phyloP scores from a whole-genome alignment of 2,329 filamentous ascomycete genomes.

The Tolypocladium tropicale region DNA sequence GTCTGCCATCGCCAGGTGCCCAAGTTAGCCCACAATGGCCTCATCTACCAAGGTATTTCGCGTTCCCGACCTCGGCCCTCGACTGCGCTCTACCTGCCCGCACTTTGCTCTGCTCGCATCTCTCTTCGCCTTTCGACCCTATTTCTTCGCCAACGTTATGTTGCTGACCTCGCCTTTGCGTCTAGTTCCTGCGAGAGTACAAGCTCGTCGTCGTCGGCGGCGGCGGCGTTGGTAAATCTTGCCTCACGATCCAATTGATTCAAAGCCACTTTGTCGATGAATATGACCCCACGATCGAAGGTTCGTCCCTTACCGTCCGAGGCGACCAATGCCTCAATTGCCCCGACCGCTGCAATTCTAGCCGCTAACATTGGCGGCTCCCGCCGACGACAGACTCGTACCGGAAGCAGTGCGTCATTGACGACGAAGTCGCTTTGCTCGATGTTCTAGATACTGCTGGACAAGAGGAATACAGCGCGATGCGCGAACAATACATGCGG shows the following conservation, averaged over 20 bases:
- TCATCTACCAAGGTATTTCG: conserved; percentile 23
- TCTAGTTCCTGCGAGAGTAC: conserved; percentile 78
- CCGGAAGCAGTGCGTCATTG: conserved; percentile 98
- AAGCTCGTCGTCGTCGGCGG: conserved; percentile 96
- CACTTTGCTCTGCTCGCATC: not conserved
- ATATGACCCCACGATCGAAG: conserved; percentile 99
- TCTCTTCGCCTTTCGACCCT: not conserved
- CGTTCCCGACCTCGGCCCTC: not conserved
- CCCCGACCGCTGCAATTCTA: not conserved
- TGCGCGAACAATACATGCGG: conserved; percentile 99
- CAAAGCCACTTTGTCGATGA: conserved; percentile 98
- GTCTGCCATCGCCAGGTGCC: not conserved
- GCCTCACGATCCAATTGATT: conserved; percentile 93
- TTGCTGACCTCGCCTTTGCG: not conserved
- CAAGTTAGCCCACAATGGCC: conserved; percentile 18
- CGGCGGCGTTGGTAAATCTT: conserved; percentile 97
- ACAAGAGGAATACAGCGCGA: conserved; percentile 98
- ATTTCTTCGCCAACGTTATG: not conserved
- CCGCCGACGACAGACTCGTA: conserved; percentile 67
- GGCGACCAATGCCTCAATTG: not conserved
- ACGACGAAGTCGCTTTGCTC: conserved; percentile 93
- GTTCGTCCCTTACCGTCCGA: conserved; percentile 36
- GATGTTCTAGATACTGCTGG: conserved; percentile 97
- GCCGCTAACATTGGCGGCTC: conserved; percentile 3
- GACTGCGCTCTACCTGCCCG: not conserved